Evolutionary conservation across 371 early-diverging fungal species (phyloP).

Genomic region (Mucor saturninus): DNA sequence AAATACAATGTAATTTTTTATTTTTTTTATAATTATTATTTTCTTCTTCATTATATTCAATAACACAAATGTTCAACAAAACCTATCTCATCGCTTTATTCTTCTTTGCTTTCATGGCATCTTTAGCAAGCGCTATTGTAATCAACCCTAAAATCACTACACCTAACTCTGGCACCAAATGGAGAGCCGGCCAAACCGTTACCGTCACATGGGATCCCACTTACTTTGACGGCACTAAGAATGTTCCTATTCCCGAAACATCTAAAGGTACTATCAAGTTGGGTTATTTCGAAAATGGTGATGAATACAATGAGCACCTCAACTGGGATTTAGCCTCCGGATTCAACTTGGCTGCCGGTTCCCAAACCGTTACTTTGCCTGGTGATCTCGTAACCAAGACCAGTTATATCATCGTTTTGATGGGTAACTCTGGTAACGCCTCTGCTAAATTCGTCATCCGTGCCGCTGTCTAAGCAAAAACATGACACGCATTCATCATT

Average conservation of each 20-base stretch:
- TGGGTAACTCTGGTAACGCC: conserved; percentile 56
- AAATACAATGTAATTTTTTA: conserved; percentile 2
- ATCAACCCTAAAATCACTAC: conserved; percentile 29
- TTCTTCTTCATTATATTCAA: conserved; percentile 5
- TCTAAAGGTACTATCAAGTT: conserved; percentile 38
- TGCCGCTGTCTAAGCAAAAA: conserved; percentile 10
- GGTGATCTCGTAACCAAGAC: conserved; percentile 32
- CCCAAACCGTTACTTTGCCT: conserved; percentile 38
- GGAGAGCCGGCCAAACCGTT: conserved; percentile 32
- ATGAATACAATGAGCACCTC: conserved; percentile 40
- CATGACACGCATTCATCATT: neutral
- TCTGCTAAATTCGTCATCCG: conserved; percentile 46
- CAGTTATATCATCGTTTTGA: conserved; percentile 47
- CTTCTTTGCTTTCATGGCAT: conserved; percentile 21
- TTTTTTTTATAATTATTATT: neutral
- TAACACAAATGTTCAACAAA: conserved; percentile 24
- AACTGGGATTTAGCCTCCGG: conserved; percentile 35
- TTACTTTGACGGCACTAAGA: conserved; percentile 16
- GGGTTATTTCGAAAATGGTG: conserved; percentile 40
- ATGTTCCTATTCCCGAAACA: conserved; percentile 29
- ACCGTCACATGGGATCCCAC: conserved; percentile 33
- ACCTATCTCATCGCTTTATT: conserved; percentile 8
- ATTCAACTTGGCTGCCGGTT: conserved; percentile 40
- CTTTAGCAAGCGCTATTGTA: conserved; percentile 24
- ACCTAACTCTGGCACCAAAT: conserved; percentile 29